phyloP scores from a whole-genome alignment of 176 grass and related monocot genomes.

The Musa acuminata region DNA sequence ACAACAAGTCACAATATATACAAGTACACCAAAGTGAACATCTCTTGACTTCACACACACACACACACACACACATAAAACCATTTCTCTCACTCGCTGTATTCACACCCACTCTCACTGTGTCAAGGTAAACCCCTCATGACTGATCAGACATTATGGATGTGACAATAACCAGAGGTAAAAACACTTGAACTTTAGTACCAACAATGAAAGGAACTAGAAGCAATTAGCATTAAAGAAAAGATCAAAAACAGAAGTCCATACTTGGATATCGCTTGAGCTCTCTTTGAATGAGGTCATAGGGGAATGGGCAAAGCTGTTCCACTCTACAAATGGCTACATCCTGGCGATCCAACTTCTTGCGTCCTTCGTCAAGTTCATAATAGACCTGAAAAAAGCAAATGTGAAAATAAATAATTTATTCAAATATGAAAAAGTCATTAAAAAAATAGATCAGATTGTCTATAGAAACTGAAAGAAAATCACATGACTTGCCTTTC shows the following conservation, averaged over 20 bases:
- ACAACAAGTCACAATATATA: no score
- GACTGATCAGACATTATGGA: background rate
- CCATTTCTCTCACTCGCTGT: no score
- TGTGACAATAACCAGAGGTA: background rate
- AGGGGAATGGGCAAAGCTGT: slow-evolving; percentile 78
- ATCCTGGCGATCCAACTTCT: slow-evolving; percentile 46
- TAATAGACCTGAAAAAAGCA: slow-evolving; percentile 65
- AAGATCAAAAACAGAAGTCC: slow-evolving; percentile 11
- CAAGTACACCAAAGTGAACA: no score
- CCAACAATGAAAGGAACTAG: background rate
- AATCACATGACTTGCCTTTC: slow-evolving; percentile 45
- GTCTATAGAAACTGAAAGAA: no score
- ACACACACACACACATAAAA: no score
- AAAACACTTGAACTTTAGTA: background rate
- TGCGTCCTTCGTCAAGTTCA: slow-evolving; percentile 82
- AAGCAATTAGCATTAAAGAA: background rate
- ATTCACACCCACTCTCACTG: no score
- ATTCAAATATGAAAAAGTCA: background rate
- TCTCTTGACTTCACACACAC: no score
- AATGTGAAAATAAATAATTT: background rate
- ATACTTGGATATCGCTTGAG: slow-evolving; percentile 93
- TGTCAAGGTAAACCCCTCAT: background rate
- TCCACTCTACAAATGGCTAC: slow-evolving; percentile 91
- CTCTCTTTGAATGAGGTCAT: slow-evolving; percentile 91
- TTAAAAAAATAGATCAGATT: no score